Base-by-base conservation (phyloP, 225 moss, liverwort and hornwort genomes). In the Antitrichia curtipendula region DNA sequence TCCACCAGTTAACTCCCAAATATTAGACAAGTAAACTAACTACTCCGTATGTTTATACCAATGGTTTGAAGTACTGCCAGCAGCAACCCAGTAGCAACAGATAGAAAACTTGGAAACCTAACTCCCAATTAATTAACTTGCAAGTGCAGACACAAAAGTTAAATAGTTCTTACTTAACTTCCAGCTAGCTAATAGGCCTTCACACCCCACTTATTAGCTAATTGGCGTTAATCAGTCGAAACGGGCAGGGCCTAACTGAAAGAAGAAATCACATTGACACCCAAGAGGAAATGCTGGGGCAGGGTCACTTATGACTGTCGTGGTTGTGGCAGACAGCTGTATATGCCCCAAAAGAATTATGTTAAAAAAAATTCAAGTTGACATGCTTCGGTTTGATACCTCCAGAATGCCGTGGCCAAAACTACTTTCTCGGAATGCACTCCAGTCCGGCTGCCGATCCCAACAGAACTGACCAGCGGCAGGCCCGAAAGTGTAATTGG, bases 341-440 rank as follows among this genome's bases (percentile, higher is more conserved):
- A 52, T 13, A 50, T 27, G 18, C 27, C 63, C 10, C 21, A 23
- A 64, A 32, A 58, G 2, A 52, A 27, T n/a, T 7, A 15, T 10
- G 10, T 31, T 8, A 7, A 32, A 73, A 36, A 23, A 58, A 59
- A 49, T 7, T 9, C 14, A 29, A 69, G 41, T 22, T 41, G 57
- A 29, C 45, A 49, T 53, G 11, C 15, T 38, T 76, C 16, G 40
- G 40, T 40, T 76, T 52, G 23, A 24, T 85, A 95, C 95, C 93
- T 96, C 95, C 47, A 95, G 68, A 88, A 94, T 91, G 75, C 95
- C 96, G 66, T 96, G 96, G 75, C 96, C 96, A 85, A 96, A 96
- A 86, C 96, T 96, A 88, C 95, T 96, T 40, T 96, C 96, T 64
- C 95, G 95, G 74, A 95, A 95, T 38, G 95, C 96, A 87, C 96